Conservation (phyloP, 1,284 basidiomycete genomes). For the Heterobasidion occidentale region DNA sequence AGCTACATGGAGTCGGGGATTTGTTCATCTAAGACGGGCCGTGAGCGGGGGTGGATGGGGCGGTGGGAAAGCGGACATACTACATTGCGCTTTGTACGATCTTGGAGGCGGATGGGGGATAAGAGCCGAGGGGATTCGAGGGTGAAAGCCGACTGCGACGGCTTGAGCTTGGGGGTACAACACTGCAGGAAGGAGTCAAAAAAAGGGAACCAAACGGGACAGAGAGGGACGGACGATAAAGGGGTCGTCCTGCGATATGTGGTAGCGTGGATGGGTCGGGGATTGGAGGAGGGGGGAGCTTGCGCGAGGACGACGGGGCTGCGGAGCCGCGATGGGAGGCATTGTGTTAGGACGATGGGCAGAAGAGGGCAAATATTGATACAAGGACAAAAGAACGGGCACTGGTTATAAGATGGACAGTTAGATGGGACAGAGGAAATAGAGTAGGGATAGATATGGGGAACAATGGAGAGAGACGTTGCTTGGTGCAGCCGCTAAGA, state of each 20-base stretch:
- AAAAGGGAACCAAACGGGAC: slow-evolving; percentile 1
- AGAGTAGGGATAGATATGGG: neutral
- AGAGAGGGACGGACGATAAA: slow-evolving; percentile 11
- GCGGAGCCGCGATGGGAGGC: slow-evolving; percentile 13
- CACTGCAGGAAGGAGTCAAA: neutral
- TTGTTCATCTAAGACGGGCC: slow-evolving; percentile 23
- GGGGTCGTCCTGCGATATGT: slow-evolving; percentile 11
- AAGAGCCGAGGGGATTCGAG: slow-evolving; percentile 10
- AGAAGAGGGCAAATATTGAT: neutral
- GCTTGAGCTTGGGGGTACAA: slow-evolving; percentile 4
- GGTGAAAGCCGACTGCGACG: slow-evolving; percentile 4
- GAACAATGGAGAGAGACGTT: slow-evolving; percentile 1
- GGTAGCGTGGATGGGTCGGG: slow-evolving; percentile 1
- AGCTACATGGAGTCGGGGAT: slow-evolving; percentile 28
- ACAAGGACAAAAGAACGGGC: neutral
- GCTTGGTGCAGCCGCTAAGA: neutral
- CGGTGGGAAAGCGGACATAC: slow-evolving; percentile 8
- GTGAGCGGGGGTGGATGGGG: neutral
- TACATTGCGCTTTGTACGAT: slow-evolving; percentile 9
- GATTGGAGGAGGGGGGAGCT: slow-evolving; percentile 7
- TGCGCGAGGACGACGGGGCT: slow-evolving; percentile 9
- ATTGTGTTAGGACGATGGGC: slow-evolving; percentile 6
- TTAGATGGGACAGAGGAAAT: neutral
- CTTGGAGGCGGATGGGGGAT: slow-evolving; percentile 12
- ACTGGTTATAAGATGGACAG: neutral